Evolutionary conservation across 2,329 filamentous ascomycete species (phyloP), one percentile per base, ranked within the genome.

Genomic region (Parascedosporium putredinis): DNA sequence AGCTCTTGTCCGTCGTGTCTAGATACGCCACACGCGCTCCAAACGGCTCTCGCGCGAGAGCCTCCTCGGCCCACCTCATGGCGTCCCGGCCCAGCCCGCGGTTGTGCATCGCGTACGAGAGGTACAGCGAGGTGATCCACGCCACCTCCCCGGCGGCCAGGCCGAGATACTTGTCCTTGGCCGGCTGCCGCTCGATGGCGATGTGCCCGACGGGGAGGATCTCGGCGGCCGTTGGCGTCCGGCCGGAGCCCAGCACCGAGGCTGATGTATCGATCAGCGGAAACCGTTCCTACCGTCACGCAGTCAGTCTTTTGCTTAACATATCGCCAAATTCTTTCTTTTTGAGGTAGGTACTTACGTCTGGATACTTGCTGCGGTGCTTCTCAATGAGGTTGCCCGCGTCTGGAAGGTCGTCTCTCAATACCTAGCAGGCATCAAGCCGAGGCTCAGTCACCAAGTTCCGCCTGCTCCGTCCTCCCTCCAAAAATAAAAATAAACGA

Each of bases 181-280:
- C 58, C 2, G 61, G 55, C 18, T 62, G 60, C 16, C 59, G 45
- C 40, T 67, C 64, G 3, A 71, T 57, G 6, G 63, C 64, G 16
- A 68, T 59, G 56, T 71, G 68, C 9, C 69, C 68, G 45, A 70
- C 59, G n/a, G 69, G 67, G 4, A 58, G 50, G 55, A 69, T 70
- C 24, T 51, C 43, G 14, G 49, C 52, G 14, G 51, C 51, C 16
- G 61, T 65, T 23, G 67, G 62, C 12, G 58, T 55, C 31, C 64
- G 55, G 24, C 55, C 54, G 2, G 56, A 51, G 3, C 58, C 58
- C 45, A 59, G 59, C 43, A 66, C 33, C 18, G 58, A 56, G 5
- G 53, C 45, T 29, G 66, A 63, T 6, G 64, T 65, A 53, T 71
- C 67, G n/a, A 43, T 54, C 25, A 71, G 58, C 7, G 58, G 53